phyloP scores from a whole-genome alignment of 345 rosid species.

The Acer yangbiense region DNA sequence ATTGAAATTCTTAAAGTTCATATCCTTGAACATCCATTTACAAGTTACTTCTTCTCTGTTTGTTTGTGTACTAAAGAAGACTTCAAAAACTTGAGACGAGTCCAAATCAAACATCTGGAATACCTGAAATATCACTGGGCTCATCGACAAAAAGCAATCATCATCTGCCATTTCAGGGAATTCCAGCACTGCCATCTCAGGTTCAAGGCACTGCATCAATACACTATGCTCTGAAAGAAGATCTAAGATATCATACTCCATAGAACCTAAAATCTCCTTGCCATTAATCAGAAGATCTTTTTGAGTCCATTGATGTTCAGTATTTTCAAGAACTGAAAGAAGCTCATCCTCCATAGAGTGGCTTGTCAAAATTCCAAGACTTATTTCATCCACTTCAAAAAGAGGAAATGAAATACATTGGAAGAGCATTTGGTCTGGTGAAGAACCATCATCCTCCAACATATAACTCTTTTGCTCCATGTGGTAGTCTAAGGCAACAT shows the following conservation, averaged over 20 bases:
- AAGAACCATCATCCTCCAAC: conserved; percentile 47
- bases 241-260: conserved; percentile 40
- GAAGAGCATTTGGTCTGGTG: conserved; percentile 36
- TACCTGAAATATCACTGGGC: conserved; percentile 53
- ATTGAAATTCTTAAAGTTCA: conserved; percentile 64
- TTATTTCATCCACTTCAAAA: conserved; percentile 69
- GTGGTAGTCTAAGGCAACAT: conserved; percentile 42
- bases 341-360: conserved; percentile 46
- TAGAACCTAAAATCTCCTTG: conserved; percentile 47
- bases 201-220: conserved; percentile 40
- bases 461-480: conserved; percentile 34
- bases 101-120: conserved; percentile 50
- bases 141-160: conserved; percentile 26
- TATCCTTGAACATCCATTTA: conserved; percentile 46
- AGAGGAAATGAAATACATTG: conserved; percentile 48
- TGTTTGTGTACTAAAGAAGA: conserved; percentile 39
- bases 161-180: conserved; percentile 34
- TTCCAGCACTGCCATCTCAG: conserved; percentile 36
- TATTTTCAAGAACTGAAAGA: conserved; percentile 45
- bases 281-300: conserved; percentile 32
- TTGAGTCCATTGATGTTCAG: conserved; percentile 34
- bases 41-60: conserved; percentile 46
- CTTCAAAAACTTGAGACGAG: conserved; percentile 43
- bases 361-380: conserved; percentile 43
- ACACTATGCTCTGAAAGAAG: conserved; percentile 50